phyloP scores from a whole-genome alignment of 352 stramenopile species.

The Phytopythium aichiense region DNA sequence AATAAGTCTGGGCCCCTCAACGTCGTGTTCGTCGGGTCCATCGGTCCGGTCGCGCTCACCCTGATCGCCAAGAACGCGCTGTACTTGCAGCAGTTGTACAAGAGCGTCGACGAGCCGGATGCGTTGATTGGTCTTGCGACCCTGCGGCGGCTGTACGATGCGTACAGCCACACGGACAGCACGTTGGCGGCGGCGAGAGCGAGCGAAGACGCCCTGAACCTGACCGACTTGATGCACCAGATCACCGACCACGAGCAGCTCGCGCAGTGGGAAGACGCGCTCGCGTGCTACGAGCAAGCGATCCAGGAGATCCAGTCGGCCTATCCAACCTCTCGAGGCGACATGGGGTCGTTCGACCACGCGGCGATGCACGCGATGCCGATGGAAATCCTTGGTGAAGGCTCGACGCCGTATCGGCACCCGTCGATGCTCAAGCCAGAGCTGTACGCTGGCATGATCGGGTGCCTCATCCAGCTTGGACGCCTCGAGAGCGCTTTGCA shows the following conservation, averaged over 20 bases:
- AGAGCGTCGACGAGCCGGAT: slow-evolving; percentile 73
- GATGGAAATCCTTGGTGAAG: slow-evolving; percentile 19
- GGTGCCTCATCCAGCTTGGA: slow-evolving; percentile 81
- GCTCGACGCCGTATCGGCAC: slow-evolving; percentile 26
- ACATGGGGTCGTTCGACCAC: background rate
- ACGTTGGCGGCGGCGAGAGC: background rate
- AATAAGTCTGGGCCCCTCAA: slow-evolving; percentile 2
- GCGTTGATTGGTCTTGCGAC: slow-evolving; percentile 55
- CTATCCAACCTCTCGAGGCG: slow-evolving; percentile 16
- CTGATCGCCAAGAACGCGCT: slow-evolving; percentile 58
- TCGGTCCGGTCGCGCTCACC: slow-evolving; percentile 34
- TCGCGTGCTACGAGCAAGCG: slow-evolving; percentile 76
- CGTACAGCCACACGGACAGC: slow-evolving; percentile 22
- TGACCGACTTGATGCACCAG: slow-evolving; percentile 65
- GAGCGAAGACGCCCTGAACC: slow-evolving; percentile 37
- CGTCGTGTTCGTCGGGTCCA: slow-evolving; percentile 1
- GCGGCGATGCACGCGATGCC: slow-evolving; percentile 8
- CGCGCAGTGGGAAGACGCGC: slow-evolving; percentile 69
- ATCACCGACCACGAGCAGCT: slow-evolving; percentile 70
- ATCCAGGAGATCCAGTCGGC: slow-evolving; percentile 65
- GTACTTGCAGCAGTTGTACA: slow-evolving; percentile 75
- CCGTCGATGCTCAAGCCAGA: slow-evolving; percentile 59
- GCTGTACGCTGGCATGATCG: slow-evolving; percentile 79
- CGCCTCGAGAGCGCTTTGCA: slow-evolving; percentile 80
- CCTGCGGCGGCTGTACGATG: slow-evolving; percentile 46